A percentile compares a stretch with the other conserved stretches of the same genome.
Conservation (phyloP, 2,329 filamentous ascomycete genomes). For the Parastagonospora avenae region DNA sequence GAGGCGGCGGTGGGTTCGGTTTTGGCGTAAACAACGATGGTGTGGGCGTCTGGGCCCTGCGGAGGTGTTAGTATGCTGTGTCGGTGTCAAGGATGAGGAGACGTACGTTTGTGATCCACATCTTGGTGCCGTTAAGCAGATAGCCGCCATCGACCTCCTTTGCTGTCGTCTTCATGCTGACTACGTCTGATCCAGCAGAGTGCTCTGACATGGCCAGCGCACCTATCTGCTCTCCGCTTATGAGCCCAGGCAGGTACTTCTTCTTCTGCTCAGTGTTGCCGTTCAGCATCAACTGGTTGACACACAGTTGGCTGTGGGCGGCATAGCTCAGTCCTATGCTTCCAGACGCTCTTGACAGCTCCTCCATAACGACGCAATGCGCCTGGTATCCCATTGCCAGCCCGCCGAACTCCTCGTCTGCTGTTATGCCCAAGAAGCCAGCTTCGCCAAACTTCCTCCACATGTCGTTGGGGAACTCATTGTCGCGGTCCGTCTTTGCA, state of each 20-base stretch:
- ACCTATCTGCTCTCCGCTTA: slow-evolving; percentile 80
- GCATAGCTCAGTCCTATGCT: slow-evolving; percentile 91
- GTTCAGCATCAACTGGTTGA: slow-evolving; percentile 95
- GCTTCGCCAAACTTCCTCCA: slow-evolving; percentile 94
- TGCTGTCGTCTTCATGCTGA: slow-evolving; percentile 90
- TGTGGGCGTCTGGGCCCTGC: slow-evolving; percentile 84
- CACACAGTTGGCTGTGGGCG: slow-evolving; percentile 92
- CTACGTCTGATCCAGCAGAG: slow-evolving; percentile 88
- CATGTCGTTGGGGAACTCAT: slow-evolving; percentile 88
- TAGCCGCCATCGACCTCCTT: slow-evolving; percentile 83
- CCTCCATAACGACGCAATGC: slow-evolving; percentile 94
- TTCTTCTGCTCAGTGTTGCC: slow-evolving; percentile 78
- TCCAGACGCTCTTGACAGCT: slow-evolving; percentile 84
- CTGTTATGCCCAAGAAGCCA: slow-evolving; percentile 89
- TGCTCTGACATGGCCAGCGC: slow-evolving; percentile 96
- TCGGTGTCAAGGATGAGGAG: too few species aligned
- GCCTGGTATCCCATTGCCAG: slow-evolving; percentile 94
- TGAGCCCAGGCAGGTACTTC: slow-evolving; percentile 77
- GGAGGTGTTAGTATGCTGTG: neutral
- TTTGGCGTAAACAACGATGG: slow-evolving; percentile 96
- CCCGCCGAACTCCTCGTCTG: slow-evolving; percentile 88
- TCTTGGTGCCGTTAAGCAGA: slow-evolving; percentile 86
- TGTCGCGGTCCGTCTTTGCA: slow-evolving; percentile 78
- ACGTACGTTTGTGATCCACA: slow-evolving; percentile 96
- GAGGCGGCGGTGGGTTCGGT: slow-evolving; percentile 78